These are phyloP conservation scores for Exophiala phaeomuriformis DNA, from an alignment of 2,329 filamentous ascomycete species.

Conservation along the genomic window DNA sequence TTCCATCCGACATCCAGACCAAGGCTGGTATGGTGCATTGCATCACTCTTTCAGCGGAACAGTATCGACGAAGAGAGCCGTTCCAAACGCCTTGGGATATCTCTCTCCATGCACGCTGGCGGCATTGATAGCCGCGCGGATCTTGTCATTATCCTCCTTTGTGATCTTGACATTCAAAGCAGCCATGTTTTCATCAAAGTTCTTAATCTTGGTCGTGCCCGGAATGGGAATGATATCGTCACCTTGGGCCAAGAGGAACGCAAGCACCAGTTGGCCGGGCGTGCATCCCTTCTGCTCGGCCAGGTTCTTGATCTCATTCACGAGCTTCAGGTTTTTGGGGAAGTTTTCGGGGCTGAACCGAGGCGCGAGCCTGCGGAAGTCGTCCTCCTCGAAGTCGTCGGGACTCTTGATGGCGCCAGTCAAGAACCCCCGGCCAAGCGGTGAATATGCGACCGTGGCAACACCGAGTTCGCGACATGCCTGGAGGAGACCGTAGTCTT, in stretches of 20 bases:
- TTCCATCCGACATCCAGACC: neutral
- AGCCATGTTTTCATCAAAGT: constrained; percentile 28
- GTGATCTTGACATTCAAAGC: constrained; percentile 25
- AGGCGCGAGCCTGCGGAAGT: constrained; percentile 44
- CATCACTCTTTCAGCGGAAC: constrained; percentile 21
- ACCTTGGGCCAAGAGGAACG: constrained; percentile 57
- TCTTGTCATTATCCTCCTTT: constrained; percentile 32
- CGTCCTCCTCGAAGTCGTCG: constrained; percentile 37
- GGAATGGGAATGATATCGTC: constrained; percentile 39
- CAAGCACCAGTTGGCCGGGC: constrained; percentile 52
- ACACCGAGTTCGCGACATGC: constrained; percentile 45
- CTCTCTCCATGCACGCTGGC: constrained; percentile 24
- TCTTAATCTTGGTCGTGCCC: constrained; percentile 27
- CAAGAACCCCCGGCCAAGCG: constrained; percentile 36
- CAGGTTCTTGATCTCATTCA: constrained; percentile 44
- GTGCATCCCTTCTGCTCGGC: constrained; percentile 51
- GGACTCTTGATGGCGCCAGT: constrained; percentile 32
- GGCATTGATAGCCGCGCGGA: constrained; percentile 25
- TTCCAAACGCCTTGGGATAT: constrained; percentile 23
- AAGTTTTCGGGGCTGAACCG: constrained; percentile 50
- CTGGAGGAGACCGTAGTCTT: constrained; percentile 36
- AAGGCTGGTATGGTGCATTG: neutral
- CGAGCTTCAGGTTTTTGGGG: constrained; percentile 50
- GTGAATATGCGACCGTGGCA: constrained; percentile 37
- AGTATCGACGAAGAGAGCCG: constrained; percentile 19